Conservation (phyloP, 495 filamentous ascomycete species). For the Trichoderma gamsii region DNA sequence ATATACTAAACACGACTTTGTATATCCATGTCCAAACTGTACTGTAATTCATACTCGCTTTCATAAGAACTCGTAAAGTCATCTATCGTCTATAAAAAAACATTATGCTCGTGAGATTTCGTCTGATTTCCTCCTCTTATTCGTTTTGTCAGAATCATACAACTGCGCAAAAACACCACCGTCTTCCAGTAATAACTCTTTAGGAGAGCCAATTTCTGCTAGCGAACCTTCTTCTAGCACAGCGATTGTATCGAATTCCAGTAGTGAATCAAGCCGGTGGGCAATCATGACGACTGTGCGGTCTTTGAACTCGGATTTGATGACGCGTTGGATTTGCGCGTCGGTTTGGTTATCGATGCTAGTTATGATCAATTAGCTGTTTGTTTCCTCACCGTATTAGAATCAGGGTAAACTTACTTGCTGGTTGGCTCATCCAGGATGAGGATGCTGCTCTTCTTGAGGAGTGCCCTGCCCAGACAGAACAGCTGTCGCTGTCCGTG, state of each 20-base stretch:
- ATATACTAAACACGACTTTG: neutral
- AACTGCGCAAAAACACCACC: neutral
- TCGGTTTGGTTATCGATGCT: slow-evolving; percentile 50
- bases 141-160: neutral
- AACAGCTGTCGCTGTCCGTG: slow-evolving; percentile 46
- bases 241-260: slow-evolving; percentile 32
- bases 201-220: neutral
- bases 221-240: slow-evolving; percentile 12
- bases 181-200: neutral
- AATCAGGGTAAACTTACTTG: slow-evolving; percentile 20
- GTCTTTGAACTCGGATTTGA: slow-evolving; percentile 46
- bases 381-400: neutral
- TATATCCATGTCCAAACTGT: neutral
- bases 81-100: neutral
- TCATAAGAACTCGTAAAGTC: neutral
- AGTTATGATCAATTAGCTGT: neutral
- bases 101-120: neutral
- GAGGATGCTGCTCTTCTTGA: slow-evolving; percentile 31
- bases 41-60: neutral
- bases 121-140: neutral
- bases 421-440: slow-evolving; percentile 46
- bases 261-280: slow-evolving; percentile 51
- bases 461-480: slow-evolving; percentile 39
- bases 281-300: slow-evolving; percentile 53
- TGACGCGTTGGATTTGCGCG: slow-evolving; percentile 49